Evolutionary conservation across 805 yeast genomes (phyloP).

Genomic region (Candida railenensis): DNA sequence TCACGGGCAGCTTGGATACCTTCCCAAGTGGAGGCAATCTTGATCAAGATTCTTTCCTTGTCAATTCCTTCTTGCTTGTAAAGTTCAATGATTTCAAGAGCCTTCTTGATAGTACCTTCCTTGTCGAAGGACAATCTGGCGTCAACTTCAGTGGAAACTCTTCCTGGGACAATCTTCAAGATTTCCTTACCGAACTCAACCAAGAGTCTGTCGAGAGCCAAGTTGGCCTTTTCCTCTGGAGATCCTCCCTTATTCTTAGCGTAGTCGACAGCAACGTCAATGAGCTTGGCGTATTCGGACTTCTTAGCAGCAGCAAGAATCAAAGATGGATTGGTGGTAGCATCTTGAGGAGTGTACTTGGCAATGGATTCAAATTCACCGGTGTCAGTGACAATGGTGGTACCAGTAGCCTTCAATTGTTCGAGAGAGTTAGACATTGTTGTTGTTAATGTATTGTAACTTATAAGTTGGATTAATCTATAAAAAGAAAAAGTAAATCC

Average conservation of each 20-base stretch:
- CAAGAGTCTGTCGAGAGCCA: constrained; percentile 87
- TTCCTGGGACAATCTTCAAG: constrained; percentile 93
- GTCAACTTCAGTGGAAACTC: constrained; percentile 99
- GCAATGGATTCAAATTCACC: constrained; percentile 99
- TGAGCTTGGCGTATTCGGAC: constrained; percentile 82
- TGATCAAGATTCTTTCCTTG: constrained; percentile 90
- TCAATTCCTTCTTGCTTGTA: constrained; percentile 82
- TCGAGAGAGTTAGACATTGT: constrained; percentile 66
- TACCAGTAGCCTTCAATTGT: constrained; percentile 92
- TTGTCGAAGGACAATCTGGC: constrained; percentile 97
- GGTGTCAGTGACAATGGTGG: constrained; percentile 96
- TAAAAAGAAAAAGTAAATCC: neutral
- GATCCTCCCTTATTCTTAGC: constrained; percentile 59
- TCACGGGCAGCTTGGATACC: constrained; percentile 99
- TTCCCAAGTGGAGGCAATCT: constrained; percentile 98
- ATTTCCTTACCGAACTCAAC: constrained; percentile 97
- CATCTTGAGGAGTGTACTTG: constrained; percentile 97
- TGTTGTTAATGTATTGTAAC: neutral
- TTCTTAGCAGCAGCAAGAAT: constrained; percentile 94
- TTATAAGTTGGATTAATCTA: neutral
- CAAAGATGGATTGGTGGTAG: constrained; percentile 98
- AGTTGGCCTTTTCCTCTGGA: constrained; percentile 66
- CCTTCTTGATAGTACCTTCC: constrained; percentile 91
- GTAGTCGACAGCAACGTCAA: constrained; percentile 87
- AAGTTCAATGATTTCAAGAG: constrained; percentile 82